Conservation (phyloP, 208 protist species). For the Sergeia podlipaevii region DNA sequence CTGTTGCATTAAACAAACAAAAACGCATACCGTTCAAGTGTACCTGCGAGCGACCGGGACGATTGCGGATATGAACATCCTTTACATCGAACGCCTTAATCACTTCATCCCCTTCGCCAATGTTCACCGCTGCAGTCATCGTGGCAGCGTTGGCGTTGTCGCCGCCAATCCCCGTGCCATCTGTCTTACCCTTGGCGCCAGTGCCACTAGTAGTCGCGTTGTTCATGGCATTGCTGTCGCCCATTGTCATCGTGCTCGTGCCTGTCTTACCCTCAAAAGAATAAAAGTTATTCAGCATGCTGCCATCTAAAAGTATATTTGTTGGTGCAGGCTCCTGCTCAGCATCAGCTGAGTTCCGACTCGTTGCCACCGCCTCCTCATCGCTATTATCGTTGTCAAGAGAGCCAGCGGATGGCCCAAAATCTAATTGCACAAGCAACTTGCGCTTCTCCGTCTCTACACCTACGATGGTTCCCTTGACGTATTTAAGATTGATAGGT, state of each 20-base stretch:
- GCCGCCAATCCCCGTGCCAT: neutral
- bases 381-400: constrained; percentile 14
- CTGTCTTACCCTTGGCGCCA: no score
- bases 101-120: constrained; percentile 19
- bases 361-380: constrained; percentile 13
- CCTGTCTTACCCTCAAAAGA: no score
- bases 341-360: neutral
- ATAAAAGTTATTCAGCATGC: no score
- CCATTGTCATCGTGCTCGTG: no score
- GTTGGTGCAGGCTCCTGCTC: no score
- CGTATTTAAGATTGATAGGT: constrained; percentile 33
- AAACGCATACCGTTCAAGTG: constrained; percentile 84
- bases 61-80: constrained; percentile 49
- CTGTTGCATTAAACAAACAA: constrained; percentile 81
- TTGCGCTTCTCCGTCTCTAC: constrained; percentile 48
- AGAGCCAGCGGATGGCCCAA: constrained; percentile 6
- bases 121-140: neutral
- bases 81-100: constrained; percentile 56
- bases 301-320: neutral
- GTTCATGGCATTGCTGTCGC: no score
- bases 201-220: no score
- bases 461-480: constrained; percentile 67
- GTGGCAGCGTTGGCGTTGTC: neutral
- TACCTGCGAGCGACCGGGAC: constrained; percentile 53
- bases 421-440: constrained; percentile 63